A percentile compares a stretch with the other conserved stretches of the same genome.
phyloP scores from a whole-genome alignment of 352 stramenopile species.

The Globisporangium paddicum region DNA sequence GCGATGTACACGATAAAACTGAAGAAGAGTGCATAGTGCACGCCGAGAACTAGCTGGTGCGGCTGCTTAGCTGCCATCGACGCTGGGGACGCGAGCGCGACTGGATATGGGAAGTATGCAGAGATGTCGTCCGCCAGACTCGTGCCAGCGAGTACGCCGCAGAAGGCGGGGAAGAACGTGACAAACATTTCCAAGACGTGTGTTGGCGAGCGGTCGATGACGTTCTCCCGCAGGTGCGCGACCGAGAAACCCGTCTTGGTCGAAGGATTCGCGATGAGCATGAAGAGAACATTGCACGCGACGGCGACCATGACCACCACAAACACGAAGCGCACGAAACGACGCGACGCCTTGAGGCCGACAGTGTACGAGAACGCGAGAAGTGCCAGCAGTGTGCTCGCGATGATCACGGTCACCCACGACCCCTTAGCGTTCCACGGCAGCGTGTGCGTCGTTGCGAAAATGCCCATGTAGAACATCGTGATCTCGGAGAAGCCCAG shows the following conservation, averaged over 20 bases:
- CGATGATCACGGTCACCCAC: slow-evolving; percentile 24
- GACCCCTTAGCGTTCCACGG: slow-evolving; percentile 34
- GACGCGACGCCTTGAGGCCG: slow-evolving; percentile 16
- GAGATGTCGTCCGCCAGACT: slow-evolving; percentile 32
- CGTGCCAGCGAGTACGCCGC: slow-evolving; percentile 29
- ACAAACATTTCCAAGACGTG: slow-evolving; percentile 30
- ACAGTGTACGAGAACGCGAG: slow-evolving; percentile 16
- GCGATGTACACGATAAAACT: slow-evolving; percentile 26
- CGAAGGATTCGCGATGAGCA: slow-evolving; percentile 20
- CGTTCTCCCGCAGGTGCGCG: slow-evolving; percentile 25
- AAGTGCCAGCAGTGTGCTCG: slow-evolving; percentile 24
- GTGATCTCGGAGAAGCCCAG: slow-evolving; percentile 45
- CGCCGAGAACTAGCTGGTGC: slow-evolving; percentile 33
- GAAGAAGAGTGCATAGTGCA: slow-evolving; percentile 40
- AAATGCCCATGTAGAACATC: slow-evolving; percentile 32
- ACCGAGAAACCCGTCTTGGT: slow-evolving; percentile 28
- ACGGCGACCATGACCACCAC: slow-evolving; percentile 30
- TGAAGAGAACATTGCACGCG: slow-evolving; percentile 28
- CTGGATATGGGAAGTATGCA: slow-evolving; percentile 11
- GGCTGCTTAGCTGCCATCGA: slow-evolving; percentile 13
- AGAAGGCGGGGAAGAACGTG: slow-evolving; percentile 42
- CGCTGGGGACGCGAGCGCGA: slow-evolving; percentile 5
- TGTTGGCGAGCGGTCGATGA: slow-evolving; percentile 8
- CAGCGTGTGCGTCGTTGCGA: slow-evolving; percentile 15
- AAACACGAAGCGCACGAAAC: slow-evolving; percentile 29